A percentile compares a stretch with the other conserved stretches of the same genome.
These are phyloP conservation scores for Neobulgaria alba DNA, from an alignment of 2,329 filamentous ascomycete genomes.

Conservation along the genomic window DNA sequence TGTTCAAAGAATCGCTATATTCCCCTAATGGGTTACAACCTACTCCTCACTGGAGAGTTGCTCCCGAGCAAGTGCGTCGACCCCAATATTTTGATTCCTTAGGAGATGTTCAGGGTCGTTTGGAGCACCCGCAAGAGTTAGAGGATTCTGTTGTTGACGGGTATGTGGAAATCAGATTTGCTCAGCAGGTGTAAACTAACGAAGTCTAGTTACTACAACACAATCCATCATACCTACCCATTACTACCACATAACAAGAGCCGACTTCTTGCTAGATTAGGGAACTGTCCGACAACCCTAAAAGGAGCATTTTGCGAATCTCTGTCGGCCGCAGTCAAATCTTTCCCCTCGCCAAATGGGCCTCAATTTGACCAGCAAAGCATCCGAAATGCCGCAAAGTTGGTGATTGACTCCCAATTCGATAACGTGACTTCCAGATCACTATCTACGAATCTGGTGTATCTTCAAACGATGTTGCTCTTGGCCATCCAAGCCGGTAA, in stretches of 20 bases:
- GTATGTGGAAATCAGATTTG: constrained; percentile 23
- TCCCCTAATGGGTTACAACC: constrained; percentile 26
- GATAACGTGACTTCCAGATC: constrained; percentile 35
- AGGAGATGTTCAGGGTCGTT: constrained; percentile 16
- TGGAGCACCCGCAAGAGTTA: constrained; percentile 32
- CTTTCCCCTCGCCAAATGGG: constrained; percentile 35
- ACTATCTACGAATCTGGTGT: constrained; percentile 39
- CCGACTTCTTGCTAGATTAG: constrained; percentile 47
- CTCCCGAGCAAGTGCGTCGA: constrained; percentile 22
- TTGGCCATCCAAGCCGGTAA: constrained; percentile 59
- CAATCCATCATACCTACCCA: constrained; percentile 59
- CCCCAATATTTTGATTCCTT: constrained; percentile 21
- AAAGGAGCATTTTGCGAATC: constrained; percentile 58
- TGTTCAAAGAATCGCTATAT: constrained; percentile 24
- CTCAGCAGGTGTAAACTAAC: constrained; percentile 14
- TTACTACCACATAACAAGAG: constrained; percentile 51
- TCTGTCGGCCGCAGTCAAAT: constrained; percentile 49
- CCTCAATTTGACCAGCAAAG: constrained; percentile 27
- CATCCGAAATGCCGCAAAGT: constrained; percentile 34
- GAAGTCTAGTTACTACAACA: constrained; percentile 48
- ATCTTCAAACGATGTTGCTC: constrained; percentile 59
- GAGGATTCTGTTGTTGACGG: constrained; percentile 36
- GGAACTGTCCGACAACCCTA: constrained; percentile 45
- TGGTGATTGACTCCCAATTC: constrained; percentile 36
- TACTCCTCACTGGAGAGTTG: constrained; percentile 26